Evolutionary conservation across 345 rosid genomes (phyloP), one percentile per base, ranked within the genome.

Genomic region (Moricandia arvensis): DNA sequence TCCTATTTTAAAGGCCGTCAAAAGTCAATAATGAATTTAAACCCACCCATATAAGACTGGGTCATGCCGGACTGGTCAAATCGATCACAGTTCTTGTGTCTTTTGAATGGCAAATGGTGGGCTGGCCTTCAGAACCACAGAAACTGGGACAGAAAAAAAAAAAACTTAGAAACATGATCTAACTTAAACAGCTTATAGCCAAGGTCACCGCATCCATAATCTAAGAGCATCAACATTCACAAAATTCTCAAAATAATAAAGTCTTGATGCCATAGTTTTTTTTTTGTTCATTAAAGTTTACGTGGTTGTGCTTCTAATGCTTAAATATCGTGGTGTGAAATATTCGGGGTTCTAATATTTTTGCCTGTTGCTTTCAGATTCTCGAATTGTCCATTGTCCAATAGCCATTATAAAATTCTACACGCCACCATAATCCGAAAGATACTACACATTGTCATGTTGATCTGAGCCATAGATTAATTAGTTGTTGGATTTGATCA

Each of bases 341-440:
- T 15, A 78, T 67, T 78, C 51, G 61, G 65, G 53, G 73, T 66
- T 73, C 21, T 38, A n/a, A 68, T 37, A 15, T 53, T 7, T 47
- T 26, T 15, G 70, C 69, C 8, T 17, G 74, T 78, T 73, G 66
- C 78, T 78, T 78, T 78, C 78, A 54, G 30, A 78, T 30, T 51
- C 59, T 68, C 54, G 65, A 78, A 68, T 68, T 57, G 43, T 38
- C 78, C 69, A 72, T 30, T 73, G 59, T 68, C 70, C 59, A 67
- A 73, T 54, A 53, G 41, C 24, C 45, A 38, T 72, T 73, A 78
- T 53, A 73, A 79, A 73, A 73, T 72, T 79, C 81, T 53, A 8
- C 69, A 67, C 78, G 59, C 74, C 78, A 73, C 74, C 78, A 79
- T 69, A 67, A 61, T 53, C 51, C 2, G 70, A 79, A 34, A 73